phyloP scores from a whole-genome alignment of 2,329 filamentous ascomycete species.

The Apiospora sp. region DNA sequence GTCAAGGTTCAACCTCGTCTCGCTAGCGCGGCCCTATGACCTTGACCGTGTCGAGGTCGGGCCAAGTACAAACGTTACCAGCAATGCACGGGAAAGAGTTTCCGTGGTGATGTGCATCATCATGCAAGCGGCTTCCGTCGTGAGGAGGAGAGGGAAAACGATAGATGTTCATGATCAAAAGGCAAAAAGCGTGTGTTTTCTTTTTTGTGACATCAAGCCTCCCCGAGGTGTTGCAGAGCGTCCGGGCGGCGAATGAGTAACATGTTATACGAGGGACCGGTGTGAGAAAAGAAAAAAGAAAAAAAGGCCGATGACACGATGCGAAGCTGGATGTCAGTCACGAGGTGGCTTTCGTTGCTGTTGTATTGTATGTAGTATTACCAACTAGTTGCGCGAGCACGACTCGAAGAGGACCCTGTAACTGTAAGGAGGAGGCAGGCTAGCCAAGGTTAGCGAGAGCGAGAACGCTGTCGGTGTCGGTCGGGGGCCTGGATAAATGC shows the following conservation, averaged over 20 bases:
- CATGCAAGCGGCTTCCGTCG: not conserved
- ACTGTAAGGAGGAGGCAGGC: not conserved
- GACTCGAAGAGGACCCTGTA: not conserved
- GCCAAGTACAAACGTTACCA: not conserved
- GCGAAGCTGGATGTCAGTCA: not conserved
- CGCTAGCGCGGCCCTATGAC: conserved; percentile 13
- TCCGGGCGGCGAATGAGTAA: not conserved
- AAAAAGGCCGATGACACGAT: not conserved
- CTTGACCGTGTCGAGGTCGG: not conserved
- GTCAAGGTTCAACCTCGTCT: conserved; percentile 9
- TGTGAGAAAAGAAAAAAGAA: not conserved
- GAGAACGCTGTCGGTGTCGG: not conserved
- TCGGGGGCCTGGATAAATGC: not conserved
- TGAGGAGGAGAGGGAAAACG: not conserved
- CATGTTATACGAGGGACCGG: conserved; percentile 1
- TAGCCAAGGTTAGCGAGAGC: not conserved
- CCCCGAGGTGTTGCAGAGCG: not conserved
- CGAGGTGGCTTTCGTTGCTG: conserved; percentile 1
- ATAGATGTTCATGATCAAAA: not conserved
- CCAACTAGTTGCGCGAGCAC: not conserved
- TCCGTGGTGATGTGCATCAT: conserved; percentile 1
- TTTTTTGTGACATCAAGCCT: not conserved
- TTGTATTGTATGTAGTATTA: conserved; percentile 1
- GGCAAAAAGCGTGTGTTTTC: not conserved
- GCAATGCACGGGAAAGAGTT: not conserved